Percentiles rank a stretch among this genome's conserved stretches.
These are phyloP conservation scores for Arthromyces matolae DNA, from an alignment of 768 basidiomycete species.

Conservation along the genomic window DNA sequence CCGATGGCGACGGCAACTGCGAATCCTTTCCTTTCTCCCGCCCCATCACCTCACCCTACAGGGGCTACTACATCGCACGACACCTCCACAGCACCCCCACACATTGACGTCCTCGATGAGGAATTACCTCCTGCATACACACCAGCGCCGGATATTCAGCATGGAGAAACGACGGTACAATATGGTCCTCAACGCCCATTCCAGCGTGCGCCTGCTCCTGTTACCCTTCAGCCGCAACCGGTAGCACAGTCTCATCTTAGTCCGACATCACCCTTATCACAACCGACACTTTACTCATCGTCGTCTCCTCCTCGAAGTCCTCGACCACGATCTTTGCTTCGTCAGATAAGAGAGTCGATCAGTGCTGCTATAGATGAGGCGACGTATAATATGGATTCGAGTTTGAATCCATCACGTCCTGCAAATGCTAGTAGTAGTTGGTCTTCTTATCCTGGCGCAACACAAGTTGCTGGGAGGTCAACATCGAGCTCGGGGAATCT, in stretches of 20 bases:
- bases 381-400: background rate
- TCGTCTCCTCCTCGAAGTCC: background rate
- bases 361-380: constrained; percentile 4
- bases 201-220: constrained; percentile 30
- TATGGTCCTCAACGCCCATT: constrained; percentile 63
- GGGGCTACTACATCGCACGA: constrained; percentile 14
- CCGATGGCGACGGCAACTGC: constrained; percentile 6
- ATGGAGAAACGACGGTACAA: constrained; percentile 63
- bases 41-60: constrained; percentile 25
- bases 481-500: background rate
- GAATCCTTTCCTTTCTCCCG: constrained; percentile 33
- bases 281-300: constrained; percentile 1
- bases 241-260: no score
- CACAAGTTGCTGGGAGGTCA: background rate
- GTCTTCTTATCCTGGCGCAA: constrained; percentile 26
- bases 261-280: constrained; percentile 3
- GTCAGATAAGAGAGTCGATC: constrained; percentile 11
- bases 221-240: constrained; percentile 10
- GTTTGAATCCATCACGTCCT: background rate
- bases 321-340: constrained; percentile 3
- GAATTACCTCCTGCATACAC: constrained; percentile 73
- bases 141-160: constrained; percentile 41
- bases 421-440: constrained; percentile 9
- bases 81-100: background rate
- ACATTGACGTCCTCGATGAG: constrained; percentile 32